phyloP scores from a whole-genome alignment of 108 stramenopile species.

The Cyclotella sp. region DNA sequence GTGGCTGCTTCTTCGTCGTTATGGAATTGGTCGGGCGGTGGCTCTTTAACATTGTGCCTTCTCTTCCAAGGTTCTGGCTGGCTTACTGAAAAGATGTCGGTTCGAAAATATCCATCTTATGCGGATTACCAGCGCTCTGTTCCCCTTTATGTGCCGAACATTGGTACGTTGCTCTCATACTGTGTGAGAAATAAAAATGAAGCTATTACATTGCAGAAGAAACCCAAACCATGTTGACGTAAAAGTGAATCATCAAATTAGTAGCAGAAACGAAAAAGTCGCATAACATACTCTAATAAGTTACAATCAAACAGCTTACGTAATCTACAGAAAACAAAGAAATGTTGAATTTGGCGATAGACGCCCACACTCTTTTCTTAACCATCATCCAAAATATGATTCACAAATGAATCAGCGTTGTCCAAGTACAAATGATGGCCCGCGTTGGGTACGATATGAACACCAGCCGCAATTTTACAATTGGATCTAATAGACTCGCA shows the following conservation, averaged over 20 bases:
- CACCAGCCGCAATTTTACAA: slow-evolving; percentile 29
- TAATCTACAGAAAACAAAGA: no score
- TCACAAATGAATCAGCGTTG: slow-evolving; percentile 44
- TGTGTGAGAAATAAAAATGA: slow-evolving; percentile 3
- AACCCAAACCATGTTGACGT: background rate
- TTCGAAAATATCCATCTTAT: slow-evolving; percentile 71
- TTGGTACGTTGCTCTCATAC: slow-evolving; percentile 9
- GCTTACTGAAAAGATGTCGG: slow-evolving; percentile 73
- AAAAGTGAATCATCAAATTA: no score
- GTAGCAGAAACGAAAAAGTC: no score
- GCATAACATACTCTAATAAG: no score
- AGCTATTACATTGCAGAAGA: background rate
- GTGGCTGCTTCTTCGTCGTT: slow-evolving; percentile 41
- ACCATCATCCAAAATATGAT: slow-evolving; percentile 39
- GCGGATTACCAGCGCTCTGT: slow-evolving; percentile 58
- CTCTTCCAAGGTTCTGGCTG: slow-evolving; percentile 77
- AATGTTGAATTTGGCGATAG: background rate
- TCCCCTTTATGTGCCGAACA: slow-evolving; percentile 66
- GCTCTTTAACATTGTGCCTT: slow-evolving; percentile 54
- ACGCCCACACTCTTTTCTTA: background rate
- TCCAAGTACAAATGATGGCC: slow-evolving; percentile 65
- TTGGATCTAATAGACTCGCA: slow-evolving; percentile 23
- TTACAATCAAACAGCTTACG: no score
- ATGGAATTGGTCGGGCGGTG: slow-evolving; percentile 66
- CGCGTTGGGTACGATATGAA: slow-evolving; percentile 44